phyloP scores from a whole-genome alignment of 2,329 filamentous ascomycete genomes.

The Alternaria triticina region DNA sequence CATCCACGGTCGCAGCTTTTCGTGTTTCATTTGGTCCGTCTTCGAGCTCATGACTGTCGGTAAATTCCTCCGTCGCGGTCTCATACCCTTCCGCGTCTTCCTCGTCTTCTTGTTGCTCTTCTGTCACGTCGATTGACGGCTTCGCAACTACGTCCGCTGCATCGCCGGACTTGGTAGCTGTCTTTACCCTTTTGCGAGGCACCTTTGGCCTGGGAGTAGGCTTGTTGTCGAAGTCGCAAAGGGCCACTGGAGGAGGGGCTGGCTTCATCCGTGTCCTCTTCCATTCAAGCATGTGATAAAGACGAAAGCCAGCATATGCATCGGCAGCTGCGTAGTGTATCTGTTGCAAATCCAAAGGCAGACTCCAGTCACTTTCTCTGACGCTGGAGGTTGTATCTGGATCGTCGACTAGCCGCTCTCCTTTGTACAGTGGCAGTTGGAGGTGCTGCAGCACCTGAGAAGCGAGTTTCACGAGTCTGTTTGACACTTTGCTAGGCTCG shows the following conservation, averaged over 20 bases:
- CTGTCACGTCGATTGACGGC: constrained; percentile 16
- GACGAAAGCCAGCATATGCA: constrained; percentile 79
- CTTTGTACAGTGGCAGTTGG: constrained; percentile 83
- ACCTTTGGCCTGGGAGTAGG: constrained; percentile 10
- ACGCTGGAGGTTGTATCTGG: constrained; percentile 53
- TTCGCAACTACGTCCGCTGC: constrained; percentile 9
- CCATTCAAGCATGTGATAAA: constrained; percentile 75
- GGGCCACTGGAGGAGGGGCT: constrained; percentile 71
- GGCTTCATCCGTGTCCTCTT: constrained; percentile 71
- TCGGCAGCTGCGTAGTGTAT: constrained; percentile 79
- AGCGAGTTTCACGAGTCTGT: constrained; percentile 69
- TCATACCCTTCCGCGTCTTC: constrained; percentile 44
- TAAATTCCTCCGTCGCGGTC: constrained; percentile 38
- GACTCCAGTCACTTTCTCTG: constrained; percentile 77
- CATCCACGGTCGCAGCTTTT: constrained; percentile 1
- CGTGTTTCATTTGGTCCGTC: constrained; percentile 12
- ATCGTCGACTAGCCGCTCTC: constrained; percentile 53
- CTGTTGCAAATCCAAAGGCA: constrained; percentile 66
- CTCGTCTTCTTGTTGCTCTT: constrained; percentile 27
- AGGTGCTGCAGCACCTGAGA: constrained; percentile 71
- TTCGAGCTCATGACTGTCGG: constrained; percentile 31
- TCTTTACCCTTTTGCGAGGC: constrained; percentile 15
- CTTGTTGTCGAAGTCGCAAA: constrained; percentile 67
- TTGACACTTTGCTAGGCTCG: constrained; percentile 61
- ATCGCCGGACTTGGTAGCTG: constrained; percentile 10